Conservation (phyloP, 1,139 yeast genomes). For the Nakaseomyces uthaithaninus region DNA sequence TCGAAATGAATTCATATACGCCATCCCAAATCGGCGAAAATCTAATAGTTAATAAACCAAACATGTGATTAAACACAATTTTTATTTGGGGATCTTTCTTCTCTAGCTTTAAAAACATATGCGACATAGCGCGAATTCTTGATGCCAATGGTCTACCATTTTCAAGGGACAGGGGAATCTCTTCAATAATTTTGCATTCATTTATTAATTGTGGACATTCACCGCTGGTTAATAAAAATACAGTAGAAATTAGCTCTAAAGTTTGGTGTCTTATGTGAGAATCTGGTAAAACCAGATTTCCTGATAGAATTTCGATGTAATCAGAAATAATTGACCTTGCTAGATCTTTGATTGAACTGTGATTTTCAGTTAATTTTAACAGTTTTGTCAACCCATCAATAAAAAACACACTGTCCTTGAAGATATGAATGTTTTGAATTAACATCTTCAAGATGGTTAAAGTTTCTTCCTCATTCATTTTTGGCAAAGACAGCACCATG, state of each 20-base stretch:
- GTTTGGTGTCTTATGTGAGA: slow-evolving; percentile 43
- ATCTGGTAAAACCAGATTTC: slow-evolving; percentile 41
- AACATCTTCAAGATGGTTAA: slow-evolving; percentile 9
- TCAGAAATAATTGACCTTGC: neutral
- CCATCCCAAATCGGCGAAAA: slow-evolving; percentile 87
- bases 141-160: slow-evolving; percentile 69
- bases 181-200: slow-evolving; percentile 53
- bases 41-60: slow-evolving; percentile 66
- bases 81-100: slow-evolving; percentile 31
- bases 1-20: slow-evolving; percentile 52
- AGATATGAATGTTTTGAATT: slow-evolving; percentile 11
- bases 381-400: slow-evolving; percentile 22
- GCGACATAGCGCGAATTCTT: slow-evolving; percentile 57
- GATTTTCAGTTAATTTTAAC: slow-evolving; percentile 9
- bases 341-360: neutral
- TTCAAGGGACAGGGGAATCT: slow-evolving; percentile 59
- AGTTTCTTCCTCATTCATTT: slow-evolving; percentile 7
- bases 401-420: slow-evolving; percentile 19
- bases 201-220: slow-evolving; percentile 34
- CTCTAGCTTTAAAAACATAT: slow-evolving; percentile 39
- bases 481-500: slow-evolving; percentile 13
- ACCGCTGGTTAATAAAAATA: slow-evolving; percentile 29
- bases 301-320: slow-evolving; percentile 15
- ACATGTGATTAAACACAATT: slow-evolving; percentile 48
- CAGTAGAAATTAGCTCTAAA: slow-evolving; percentile 35